Conservation (phyloP, 768 basidiomycete genomes). For the Trametes maxima region DNA sequence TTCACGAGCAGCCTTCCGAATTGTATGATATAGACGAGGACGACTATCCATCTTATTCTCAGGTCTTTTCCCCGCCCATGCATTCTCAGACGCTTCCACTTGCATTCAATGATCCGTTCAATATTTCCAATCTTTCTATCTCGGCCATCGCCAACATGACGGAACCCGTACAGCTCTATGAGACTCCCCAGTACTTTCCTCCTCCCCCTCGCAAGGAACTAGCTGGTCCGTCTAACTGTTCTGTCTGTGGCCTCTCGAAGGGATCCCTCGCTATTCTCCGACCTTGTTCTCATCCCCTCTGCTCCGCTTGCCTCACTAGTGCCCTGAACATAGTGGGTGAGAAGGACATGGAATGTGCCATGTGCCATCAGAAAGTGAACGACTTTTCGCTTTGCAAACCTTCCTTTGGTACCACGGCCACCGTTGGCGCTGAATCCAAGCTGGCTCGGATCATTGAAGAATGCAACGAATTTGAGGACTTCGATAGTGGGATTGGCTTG, state of each 20-base stretch:
- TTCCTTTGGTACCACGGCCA: neutral
- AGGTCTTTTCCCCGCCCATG: slow-evolving; percentile 38
- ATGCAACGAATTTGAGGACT: slow-evolving; percentile 30
- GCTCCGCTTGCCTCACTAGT: slow-evolving; percentile 81
- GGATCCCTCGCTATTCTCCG: slow-evolving; percentile 63
- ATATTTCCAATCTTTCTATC: slow-evolving; percentile 28
- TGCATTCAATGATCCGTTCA: slow-evolving; percentile 47
- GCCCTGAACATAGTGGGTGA: slow-evolving; percentile 89
- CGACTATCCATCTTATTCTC: slow-evolving; percentile 54
- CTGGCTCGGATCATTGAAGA: slow-evolving; percentile 31
- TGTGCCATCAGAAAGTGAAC: slow-evolving; percentile 69
- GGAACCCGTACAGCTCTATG: slow-evolving; percentile 40
- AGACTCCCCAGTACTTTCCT: slow-evolving; percentile 21
- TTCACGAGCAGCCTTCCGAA: slow-evolving; percentile 40
- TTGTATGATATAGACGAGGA: slow-evolving; percentile 79
- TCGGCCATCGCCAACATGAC: slow-evolving; percentile 37
- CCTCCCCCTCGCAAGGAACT: slow-evolving; percentile 31
- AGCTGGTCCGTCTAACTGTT: slow-evolving; percentile 48
- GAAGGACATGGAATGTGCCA: slow-evolving; percentile 84
- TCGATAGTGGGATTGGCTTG: slow-evolving; percentile 25
- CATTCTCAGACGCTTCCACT: slow-evolving; percentile 37
- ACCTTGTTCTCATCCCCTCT: slow-evolving; percentile 77
- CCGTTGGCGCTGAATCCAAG: slow-evolving; percentile 9
- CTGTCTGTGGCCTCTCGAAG: slow-evolving; percentile 59
- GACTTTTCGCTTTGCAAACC: slow-evolving; percentile 60